Conservation (phyloP, 768 basidiomycete genomes). For the Pulveroboletus sp. region DNA sequence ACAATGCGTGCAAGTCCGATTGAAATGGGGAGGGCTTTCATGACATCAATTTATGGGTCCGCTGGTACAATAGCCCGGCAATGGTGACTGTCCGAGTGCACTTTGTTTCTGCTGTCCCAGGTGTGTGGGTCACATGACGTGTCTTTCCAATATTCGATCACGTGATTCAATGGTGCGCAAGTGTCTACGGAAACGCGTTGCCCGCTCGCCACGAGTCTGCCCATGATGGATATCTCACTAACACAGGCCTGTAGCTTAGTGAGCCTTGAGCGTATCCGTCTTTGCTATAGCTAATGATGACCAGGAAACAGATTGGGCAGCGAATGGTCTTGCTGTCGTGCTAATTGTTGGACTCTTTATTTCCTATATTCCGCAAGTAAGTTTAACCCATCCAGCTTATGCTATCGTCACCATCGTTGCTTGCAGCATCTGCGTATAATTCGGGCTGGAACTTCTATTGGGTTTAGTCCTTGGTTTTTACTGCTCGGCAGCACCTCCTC, state of each 20-base stretch:
- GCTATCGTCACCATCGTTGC: neutral
- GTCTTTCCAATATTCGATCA: neutral
- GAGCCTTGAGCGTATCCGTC: neutral
- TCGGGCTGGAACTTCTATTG: slow-evolving; percentile 69
- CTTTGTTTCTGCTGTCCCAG: no score
- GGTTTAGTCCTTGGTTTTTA: slow-evolving; percentile 88
- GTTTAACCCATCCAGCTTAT: neutral
- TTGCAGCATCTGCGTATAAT: slow-evolving; percentile 77
- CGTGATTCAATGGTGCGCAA: neutral
- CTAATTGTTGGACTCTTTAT: slow-evolving; percentile 71
- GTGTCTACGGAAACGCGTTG: no score
- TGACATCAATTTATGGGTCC: neutral
- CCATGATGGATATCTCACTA: neutral
- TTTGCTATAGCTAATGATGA: neutral
- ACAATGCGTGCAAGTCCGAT: slow-evolving; percentile 13
- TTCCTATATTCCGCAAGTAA: slow-evolving; percentile 81
- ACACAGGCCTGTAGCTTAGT: slow-evolving; percentile 17
- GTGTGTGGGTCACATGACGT: neutral
- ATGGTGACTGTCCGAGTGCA: neutral
- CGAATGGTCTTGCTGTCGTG: slow-evolving; percentile 52
- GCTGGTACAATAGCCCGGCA: neutral
- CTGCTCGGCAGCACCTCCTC: slow-evolving; percentile 83
- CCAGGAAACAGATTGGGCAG: slow-evolving; percentile 71
- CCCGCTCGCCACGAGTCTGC: neutral
- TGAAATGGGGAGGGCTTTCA: slow-evolving; percentile 6